Conservation (phyloP, 2,329 filamentous ascomycete genomes). For the Penicillium sp. region DNA sequence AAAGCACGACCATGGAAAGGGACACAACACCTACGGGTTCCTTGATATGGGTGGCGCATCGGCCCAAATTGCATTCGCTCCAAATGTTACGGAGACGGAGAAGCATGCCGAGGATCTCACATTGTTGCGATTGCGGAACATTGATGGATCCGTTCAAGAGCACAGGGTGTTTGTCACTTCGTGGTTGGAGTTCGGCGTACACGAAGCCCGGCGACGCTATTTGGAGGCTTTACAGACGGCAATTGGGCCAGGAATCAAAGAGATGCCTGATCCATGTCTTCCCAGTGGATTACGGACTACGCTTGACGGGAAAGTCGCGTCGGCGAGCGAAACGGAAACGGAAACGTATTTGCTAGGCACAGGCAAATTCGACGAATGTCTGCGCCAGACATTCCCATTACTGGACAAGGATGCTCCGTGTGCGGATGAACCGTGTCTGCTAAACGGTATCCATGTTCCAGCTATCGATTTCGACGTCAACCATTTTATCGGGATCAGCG, state of each 20-base stretch:
- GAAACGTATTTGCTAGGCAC: slow-evolving; percentile 70
- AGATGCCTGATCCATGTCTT: slow-evolving; percentile 87
- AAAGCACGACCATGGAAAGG: slow-evolving; percentile 75
- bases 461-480: slow-evolving; percentile 97
- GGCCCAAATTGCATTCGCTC: slow-evolving; percentile 95
- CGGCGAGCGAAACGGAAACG: slow-evolving; percentile 28
- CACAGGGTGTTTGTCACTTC: slow-evolving; percentile 93
- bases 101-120: slow-evolving; percentile 90
- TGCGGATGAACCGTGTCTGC: slow-evolving; percentile 75
- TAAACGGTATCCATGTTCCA: slow-evolving; percentile 88
- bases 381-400: slow-evolving; percentile 77
- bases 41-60: slow-evolving; percentile 98
- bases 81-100: slow-evolving; percentile 83
- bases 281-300: slow-evolving; percentile 73
- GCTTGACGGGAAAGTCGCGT: slow-evolving; percentile 62
- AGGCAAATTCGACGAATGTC: slow-evolving; percentile 80
- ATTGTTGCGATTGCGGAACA: slow-evolving; percentile 74
- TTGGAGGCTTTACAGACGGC: slow-evolving; percentile 71
- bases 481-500: slow-evolving; percentile 95
- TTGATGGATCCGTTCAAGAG: slow-evolving; percentile 74
- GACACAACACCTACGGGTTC: slow-evolving; percentile 93
- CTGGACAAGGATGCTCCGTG: slow-evolving; percentile 88
- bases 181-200: slow-evolving; percentile 96
- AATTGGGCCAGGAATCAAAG: slow-evolving; percentile 57
- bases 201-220: slow-evolving; percentile 83